Evolutionary conservation across 768 basidiomycete genomes (phyloP), one percentile per base, ranked within the genome.

Genomic region (Boletus reticulatus): DNA sequence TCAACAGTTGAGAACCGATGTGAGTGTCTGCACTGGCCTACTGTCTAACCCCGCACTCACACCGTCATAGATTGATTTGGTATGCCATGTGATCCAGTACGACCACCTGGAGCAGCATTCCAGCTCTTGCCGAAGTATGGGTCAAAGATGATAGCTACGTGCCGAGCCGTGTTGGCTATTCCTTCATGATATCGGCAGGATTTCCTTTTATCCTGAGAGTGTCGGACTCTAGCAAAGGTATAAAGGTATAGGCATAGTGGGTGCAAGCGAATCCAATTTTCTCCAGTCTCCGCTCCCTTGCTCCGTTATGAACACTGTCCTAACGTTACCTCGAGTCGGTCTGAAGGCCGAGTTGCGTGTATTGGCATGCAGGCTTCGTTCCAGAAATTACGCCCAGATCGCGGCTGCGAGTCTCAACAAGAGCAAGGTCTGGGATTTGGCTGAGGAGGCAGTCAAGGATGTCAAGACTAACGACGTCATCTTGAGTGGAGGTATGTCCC

Each of bases 401-500:
- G 24, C 36, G 4, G n/a, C 55, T 22, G 9, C 57, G 38, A 52
- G 37, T 19, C 64, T 58, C 20, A 66, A 63, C 31, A 72, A 65
- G 63, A 64, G 61, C 55, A 90, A 94, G 71, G 77, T 95, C 17
- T 94, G 86, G 84, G 73, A 75, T 36, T 88, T 85, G 10, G 85
- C 78, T 0, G 91, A 93, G 45, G 89, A 90, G 50, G 93, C 92
- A 2, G 80, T 95, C 58, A 79, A 82, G 65, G 92, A 90, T 62
- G 78, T 95, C 67, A 87, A 89, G 75, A 85, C 86, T 3, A 91
- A 91, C 6, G 84, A 88, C 57, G 74, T 82, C 32, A 63, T 95
- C 31, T 77, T 96, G 29, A 88, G 87, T 62, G 92, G 87, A 76
- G 92, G 92, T 92, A 59, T 55, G 84, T 58, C 16, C 38, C 12